Percentiles rank a stretch among this genome's conserved stretches.
These are phyloP conservation scores for Larix sibirica DNA, from an alignment of 83 land plant species.

Conservation along the genomic window DNA sequence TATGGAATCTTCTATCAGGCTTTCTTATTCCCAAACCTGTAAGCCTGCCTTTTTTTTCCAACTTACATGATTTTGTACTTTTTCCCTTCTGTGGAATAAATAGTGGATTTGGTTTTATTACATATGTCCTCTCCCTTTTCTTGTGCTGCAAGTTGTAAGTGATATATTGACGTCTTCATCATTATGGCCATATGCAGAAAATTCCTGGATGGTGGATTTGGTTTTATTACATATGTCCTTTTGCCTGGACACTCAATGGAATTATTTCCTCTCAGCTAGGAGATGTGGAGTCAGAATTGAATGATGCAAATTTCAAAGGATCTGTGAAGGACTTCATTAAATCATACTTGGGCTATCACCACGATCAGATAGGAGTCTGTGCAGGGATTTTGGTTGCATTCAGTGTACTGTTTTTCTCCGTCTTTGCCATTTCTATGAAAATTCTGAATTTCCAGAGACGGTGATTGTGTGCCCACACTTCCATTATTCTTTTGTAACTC, in stretches of 20 bases:
- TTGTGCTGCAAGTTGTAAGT: too few relatives aligned
- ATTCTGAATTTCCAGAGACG: slow-evolving; percentile 53
- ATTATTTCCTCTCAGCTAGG: slow-evolving; percentile 56
- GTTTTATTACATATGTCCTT: slow-evolving; percentile 54
- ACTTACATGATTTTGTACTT: too few relatives aligned
- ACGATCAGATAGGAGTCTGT: slow-evolving; percentile 22
- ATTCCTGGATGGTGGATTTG: slow-evolving; percentile 71
- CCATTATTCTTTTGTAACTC: too few relatives aligned
- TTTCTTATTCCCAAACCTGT: slow-evolving; percentile 49
- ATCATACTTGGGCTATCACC: slow-evolving; percentile 22
- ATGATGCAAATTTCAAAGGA: slow-evolving; percentile 29
- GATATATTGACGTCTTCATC: background rate
- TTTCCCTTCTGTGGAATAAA: background rate
- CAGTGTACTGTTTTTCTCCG: slow-evolving; percentile 23
- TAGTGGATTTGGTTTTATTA: slow-evolving; percentile 68
- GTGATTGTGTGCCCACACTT: slow-evolving; percentile 21
- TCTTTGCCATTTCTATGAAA: slow-evolving; percentile 36
- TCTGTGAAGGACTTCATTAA: slow-evolving; percentile 41
- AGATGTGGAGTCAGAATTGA: slow-evolving; percentile 35
- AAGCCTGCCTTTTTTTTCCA: slow-evolving; percentile 20
- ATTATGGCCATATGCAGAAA: slow-evolving; percentile 20
- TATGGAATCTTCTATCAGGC: slow-evolving; percentile 60
- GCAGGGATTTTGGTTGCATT: slow-evolving; percentile 31
- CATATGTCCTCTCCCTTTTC: slow-evolving; percentile 37
- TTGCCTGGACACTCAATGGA: slow-evolving; percentile 53